Percentiles rank a stretch among this genome's conserved stretches.
Evolutionary conservation across 768 basidiomycete species (phyloP).

Genomic region (Ephemerocybe angulata): DNA sequence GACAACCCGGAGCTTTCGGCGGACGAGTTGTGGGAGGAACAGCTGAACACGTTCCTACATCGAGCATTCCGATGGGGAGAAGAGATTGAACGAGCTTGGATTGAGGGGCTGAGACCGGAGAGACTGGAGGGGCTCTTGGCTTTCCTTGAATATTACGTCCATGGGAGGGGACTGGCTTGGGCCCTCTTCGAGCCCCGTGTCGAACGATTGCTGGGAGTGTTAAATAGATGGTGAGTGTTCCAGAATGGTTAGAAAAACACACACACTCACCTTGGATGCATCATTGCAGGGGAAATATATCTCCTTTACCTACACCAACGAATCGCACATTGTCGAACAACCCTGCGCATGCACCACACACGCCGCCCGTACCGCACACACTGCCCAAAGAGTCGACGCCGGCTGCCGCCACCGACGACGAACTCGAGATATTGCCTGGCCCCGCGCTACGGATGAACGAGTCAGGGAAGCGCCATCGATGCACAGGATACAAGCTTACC

Average conservation of each 20-base stretch:
- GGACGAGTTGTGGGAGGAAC: not conserved
- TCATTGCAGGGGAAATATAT: no score
- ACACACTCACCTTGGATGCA: not conserved
- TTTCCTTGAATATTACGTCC: not conserved
- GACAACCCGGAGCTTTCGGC: not conserved
- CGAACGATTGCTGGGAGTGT: not conserved
- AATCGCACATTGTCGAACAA: no score
- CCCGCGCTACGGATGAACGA: no score
- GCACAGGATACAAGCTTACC: no score
- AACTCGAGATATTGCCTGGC: no score
- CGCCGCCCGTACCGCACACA: no score
- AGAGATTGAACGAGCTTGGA: not conserved
- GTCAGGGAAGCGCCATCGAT: no score
- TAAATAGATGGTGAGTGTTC: not conserved
- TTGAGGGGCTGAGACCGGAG: not conserved
- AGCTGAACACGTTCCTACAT: not conserved
- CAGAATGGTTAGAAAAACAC: not conserved
- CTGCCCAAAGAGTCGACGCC: no score
- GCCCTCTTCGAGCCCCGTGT: not conserved
- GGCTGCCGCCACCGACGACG: no score
- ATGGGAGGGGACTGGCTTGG: not conserved
- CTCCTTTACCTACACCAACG: no score
- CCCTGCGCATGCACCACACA: no score
- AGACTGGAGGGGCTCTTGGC: not conserved
- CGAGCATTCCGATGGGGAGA: not conserved